These are phyloP conservation scores for Heimioporus sp. DNA, from an alignment of 768 basidiomycete genomes.

Conservation along the genomic window DNA sequence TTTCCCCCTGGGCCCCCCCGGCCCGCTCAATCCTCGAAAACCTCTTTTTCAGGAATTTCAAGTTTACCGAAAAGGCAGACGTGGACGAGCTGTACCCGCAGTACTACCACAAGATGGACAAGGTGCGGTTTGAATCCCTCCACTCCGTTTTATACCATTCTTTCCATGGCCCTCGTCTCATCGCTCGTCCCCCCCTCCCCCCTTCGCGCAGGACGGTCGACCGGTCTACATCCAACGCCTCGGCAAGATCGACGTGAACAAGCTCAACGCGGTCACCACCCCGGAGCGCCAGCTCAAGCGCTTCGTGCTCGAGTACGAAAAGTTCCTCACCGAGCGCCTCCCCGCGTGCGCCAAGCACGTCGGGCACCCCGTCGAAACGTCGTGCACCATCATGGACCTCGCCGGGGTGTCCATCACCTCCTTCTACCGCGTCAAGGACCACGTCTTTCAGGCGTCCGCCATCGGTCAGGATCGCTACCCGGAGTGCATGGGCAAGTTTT, in stretches of 20 bases:
- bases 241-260: constrained; percentile 83
- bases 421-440: constrained; percentile 93
- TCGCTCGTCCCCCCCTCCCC: too few relatives aligned
- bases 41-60: constrained; percentile 89
- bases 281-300: constrained; percentile 85
- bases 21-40: too few relatives aligned
- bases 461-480: constrained; percentile 94
- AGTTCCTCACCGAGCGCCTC: constrained; percentile 74
- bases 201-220: constrained; percentile 75
- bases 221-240: constrained; percentile 95
- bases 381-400: constrained; percentile 96
- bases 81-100: constrained; percentile 95
- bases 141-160: too few relatives aligned
- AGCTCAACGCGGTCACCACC: constrained; percentile 79
- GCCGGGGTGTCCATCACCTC: constrained; percentile 62
- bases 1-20: too few relatives aligned
- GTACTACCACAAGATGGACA: constrained; percentile 95
- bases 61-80: constrained; percentile 76
- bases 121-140: constrained; percentile 55
- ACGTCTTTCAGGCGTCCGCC: constrained; percentile 68
- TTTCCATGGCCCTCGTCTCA: too few relatives aligned
- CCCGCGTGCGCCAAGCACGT: constrained; percentile 69
- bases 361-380: constrained; percentile 93
- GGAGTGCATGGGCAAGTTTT: constrained; percentile 97
- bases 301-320: constrained; percentile 93